phyloP scores from a whole-genome alignment of 2,329 filamentous ascomycete genomes.

The Pyrenophora seminiperda region DNA sequence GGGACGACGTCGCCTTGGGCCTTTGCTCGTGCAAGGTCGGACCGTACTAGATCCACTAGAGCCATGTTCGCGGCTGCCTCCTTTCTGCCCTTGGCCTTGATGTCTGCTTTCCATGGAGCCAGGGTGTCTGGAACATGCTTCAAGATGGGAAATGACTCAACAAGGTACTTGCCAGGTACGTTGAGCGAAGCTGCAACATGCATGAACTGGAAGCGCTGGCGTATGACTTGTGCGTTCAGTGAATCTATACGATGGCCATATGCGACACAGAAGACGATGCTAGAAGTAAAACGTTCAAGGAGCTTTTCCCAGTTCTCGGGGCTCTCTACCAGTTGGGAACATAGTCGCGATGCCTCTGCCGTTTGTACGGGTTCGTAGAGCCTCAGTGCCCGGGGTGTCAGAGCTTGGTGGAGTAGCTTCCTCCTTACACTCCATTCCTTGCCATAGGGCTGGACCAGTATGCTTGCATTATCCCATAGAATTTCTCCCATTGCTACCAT shows the following conservation, averaged over 20 bases:
- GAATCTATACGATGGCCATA: constrained; percentile 60
- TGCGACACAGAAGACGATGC: constrained; percentile 57
- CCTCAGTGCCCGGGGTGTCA: constrained; percentile 52
- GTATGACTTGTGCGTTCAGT: constrained; percentile 54
- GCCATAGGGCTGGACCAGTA: constrained; percentile 57
- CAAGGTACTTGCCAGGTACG: constrained; percentile 53
- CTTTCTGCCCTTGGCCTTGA: constrained; percentile 45
- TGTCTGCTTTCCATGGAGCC: constrained; percentile 56
- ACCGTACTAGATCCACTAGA: constrained; percentile 49
- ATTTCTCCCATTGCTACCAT: constrained; percentile 55
- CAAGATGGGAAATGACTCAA: constrained; percentile 53
- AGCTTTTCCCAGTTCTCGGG: constrained; percentile 53
- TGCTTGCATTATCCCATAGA: constrained; percentile 51
- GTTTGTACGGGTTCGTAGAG: constrained; percentile 57
- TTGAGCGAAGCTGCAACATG: constrained; percentile 56
- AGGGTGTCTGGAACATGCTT: constrained; percentile 53
- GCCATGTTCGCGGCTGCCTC: constrained; percentile 52
- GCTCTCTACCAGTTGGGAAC: constrained; percentile 49
- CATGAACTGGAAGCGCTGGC: constrained; percentile 56
- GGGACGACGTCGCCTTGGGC: constrained; percentile 43
- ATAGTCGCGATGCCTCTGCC: constrained; percentile 55
- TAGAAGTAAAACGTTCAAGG: constrained; percentile 56
- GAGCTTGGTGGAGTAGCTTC: constrained; percentile 46
- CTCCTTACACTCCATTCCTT: constrained; percentile 54
- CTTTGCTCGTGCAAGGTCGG: constrained; percentile 47